phyloP scores from a whole-genome alignment of 345 rosid genomes.

The Chamaenerion angustifolium region DNA sequence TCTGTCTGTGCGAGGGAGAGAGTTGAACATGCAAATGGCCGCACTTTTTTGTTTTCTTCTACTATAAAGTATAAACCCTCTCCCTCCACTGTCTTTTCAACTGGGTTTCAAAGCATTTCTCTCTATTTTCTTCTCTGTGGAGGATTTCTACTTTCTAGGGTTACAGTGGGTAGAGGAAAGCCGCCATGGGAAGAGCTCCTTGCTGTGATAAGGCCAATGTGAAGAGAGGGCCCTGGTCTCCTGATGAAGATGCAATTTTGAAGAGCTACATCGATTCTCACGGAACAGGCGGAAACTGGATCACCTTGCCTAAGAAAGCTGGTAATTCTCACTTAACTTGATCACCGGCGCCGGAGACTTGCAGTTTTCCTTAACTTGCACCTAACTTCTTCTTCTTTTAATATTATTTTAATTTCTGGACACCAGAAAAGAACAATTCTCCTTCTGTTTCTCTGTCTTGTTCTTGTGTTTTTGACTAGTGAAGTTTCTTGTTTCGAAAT shows the following conservation, averaged over 20 bases:
- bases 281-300: conserved; percentile 46
- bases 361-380: too few relatives aligned
- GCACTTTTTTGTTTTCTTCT: too few relatives aligned
- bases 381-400: background rate
- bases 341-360: background rate
- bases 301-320: conserved; percentile 46
- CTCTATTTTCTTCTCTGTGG: background rate
- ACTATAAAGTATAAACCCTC: background rate
- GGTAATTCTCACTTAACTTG: conserved; percentile 13
- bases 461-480: background rate
- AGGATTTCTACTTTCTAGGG: too few relatives aligned
- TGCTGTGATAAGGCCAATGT: conserved; percentile 53
- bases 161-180: too few relatives aligned
- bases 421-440: too few relatives aligned
- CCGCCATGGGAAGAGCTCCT: conserved; percentile 49
- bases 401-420: too few relatives aligned
- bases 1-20: too few relatives aligned
- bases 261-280: conserved; percentile 22
- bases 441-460: too few relatives aligned
- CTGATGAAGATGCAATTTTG: conserved; percentile 50
- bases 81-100: too few relatives aligned
- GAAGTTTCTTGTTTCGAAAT: too few relatives aligned
- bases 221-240: conserved; percentile 63
- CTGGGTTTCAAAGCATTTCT: too few relatives aligned
- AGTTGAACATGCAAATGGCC: background rate